Conservation (phyloP, 202 grass and related monocot genomes). For the Schoenoplectus tabernaemontani region DNA sequence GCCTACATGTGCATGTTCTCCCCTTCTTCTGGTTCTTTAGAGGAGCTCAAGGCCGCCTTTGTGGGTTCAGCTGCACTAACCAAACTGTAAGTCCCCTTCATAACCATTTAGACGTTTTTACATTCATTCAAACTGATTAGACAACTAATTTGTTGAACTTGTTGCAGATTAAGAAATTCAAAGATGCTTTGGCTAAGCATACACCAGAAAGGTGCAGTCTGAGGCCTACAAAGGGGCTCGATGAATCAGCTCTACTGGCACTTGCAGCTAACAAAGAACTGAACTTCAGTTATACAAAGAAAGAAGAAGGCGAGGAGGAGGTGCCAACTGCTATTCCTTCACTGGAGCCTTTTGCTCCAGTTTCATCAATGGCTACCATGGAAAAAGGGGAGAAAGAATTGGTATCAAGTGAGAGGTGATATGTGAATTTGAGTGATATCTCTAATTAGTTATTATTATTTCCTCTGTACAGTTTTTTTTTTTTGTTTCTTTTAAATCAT, state of each 20-base stretch:
- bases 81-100: conserved; percentile 46
- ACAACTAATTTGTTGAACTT: neutral
- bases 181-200: conserved; percentile 69
- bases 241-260: conserved; percentile 58
- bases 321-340: conserved; percentile 19
- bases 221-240: conserved; percentile 50
- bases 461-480: conserved; percentile 44
- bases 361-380: conserved; percentile 20
- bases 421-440: conserved; percentile 13
- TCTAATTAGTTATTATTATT: conserved; percentile 9
- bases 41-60: conserved; percentile 60
- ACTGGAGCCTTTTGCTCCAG: conserved; percentile 16
- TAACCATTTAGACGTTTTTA: neutral
- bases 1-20: conserved; percentile 80
- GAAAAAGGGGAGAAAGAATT: conserved; percentile 48
- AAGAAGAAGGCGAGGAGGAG: conserved; percentile 33
- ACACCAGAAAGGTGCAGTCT: conserved; percentile 63
- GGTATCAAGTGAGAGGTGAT: conserved; percentile 54
- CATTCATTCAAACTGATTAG: neutral
- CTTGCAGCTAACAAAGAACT: conserved; percentile 73
- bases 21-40: conserved; percentile 93
- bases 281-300: conserved; percentile 57
- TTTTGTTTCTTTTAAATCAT: conserved; percentile 16
- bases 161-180: conserved; percentile 82
- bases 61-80: conserved; percentile 94